These are phyloP conservation scores for Phialophora verrucosa DNA, from an alignment of 2,329 filamentous ascomycete genomes.

Conservation along the genomic window DNA sequence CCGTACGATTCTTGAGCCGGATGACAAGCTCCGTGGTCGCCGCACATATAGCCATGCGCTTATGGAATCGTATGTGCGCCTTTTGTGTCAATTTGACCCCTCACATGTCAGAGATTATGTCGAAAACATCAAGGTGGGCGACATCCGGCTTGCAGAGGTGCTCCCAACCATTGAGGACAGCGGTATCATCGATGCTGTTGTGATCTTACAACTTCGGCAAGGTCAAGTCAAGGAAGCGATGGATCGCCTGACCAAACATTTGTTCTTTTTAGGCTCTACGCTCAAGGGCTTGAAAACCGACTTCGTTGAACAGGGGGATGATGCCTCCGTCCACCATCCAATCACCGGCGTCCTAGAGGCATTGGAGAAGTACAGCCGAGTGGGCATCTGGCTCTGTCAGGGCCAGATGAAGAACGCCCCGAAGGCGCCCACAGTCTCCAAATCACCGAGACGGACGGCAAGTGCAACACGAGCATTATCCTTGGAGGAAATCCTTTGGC, in stretches of 20 bases:
- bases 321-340: constrained; percentile 65
- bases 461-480: constrained; percentile 58
- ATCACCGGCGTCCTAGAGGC: constrained; percentile 75
- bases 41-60: constrained; percentile 60
- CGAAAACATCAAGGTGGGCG: constrained; percentile 72
- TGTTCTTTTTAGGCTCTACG: constrained; percentile 78
- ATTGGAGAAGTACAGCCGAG: constrained; percentile 85
- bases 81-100: constrained; percentile 88
- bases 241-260: constrained; percentile 79
- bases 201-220: constrained; percentile 87
- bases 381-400: constrained; percentile 95
- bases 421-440: constrained; percentile 44
- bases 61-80: constrained; percentile 81
- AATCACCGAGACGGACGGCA: constrained; percentile 53
- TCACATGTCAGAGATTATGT: constrained; percentile 85
- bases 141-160: constrained; percentile 78
- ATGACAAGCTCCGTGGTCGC: constrained; percentile 36
- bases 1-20: constrained; percentile 70
- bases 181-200: constrained; percentile 89
- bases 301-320: constrained; percentile 58
- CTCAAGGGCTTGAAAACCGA: constrained; percentile 56
- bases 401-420: constrained; percentile 66
- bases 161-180: constrained; percentile 87
- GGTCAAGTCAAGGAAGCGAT: constrained; percentile 84
- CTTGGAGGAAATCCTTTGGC: constrained; percentile 68